Evolutionary conservation across 331 rosid genomes (phyloP).

Genomic region (Telfairia occidentalis): DNA sequence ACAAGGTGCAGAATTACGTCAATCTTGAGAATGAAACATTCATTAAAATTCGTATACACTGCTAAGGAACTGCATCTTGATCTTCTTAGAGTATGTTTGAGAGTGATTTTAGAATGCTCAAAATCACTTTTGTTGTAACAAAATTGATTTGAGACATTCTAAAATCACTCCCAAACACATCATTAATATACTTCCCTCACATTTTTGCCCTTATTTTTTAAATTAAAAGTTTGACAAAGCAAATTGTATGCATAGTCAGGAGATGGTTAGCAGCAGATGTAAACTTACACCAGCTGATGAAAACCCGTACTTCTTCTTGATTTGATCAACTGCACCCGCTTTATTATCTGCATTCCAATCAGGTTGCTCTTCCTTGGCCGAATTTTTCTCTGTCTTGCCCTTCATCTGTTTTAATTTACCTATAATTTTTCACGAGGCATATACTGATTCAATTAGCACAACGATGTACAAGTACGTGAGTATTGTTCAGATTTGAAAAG

Average conservation of each 20-base stretch:
- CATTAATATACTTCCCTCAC: neutral
- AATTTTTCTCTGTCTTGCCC: conserved; percentile 37
- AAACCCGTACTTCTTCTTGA: conserved; percentile 76
- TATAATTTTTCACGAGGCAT: conserved; percentile 18
- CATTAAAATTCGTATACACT: neutral
- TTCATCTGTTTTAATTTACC: conserved; percentile 75
- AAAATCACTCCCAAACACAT: too few species aligned
- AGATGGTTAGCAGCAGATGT: neutral
- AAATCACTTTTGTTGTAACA: too few species aligned
- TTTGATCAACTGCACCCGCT: conserved; percentile 49
- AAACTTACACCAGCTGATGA: conserved; percentile 46
- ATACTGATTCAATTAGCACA: conserved; percentile 3
- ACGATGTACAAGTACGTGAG: neutral
- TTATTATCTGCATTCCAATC: conserved; percentile 44
- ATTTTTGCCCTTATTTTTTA: neutral
- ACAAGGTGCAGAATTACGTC: neutral
- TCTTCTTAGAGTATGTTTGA: too few species aligned
- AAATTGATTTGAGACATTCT: too few species aligned
- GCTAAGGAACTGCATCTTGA: too few species aligned
- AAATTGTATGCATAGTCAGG: neutral
- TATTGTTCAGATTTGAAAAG: neutral
- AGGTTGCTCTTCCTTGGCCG: conserved; percentile 44
- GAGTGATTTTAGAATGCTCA: too few species aligned
- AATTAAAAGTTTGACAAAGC: neutral
- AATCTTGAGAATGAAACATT: neutral